Base-by-base conservation (phyloP, 2,329 filamentous ascomycete species). In the Hyphodiscus sp. region DNA sequence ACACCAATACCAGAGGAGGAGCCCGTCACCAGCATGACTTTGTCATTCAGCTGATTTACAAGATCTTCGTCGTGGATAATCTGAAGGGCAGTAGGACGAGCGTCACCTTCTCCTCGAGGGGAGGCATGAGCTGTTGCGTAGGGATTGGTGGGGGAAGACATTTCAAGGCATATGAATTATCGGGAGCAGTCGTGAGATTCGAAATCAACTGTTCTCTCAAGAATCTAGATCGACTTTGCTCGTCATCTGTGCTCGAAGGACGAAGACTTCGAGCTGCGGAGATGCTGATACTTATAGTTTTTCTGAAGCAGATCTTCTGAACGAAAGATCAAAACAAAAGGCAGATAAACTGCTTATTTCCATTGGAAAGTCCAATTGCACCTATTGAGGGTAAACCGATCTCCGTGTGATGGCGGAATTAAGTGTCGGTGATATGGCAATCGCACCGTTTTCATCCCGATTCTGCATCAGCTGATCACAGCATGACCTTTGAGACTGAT, bases 201-300 rank as follows among this genome's bases (percentile, higher is more conserved):
- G 16, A 38, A 38, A 10, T 26, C 23, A n/a, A 13, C 13, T 38
- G 33, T 38, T 13, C 11, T 38, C 4, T 8, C 11, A 38, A 13
- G 11, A 38, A 38, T n/a, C 13, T 38, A 26, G 23, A 26, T 38
- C 5, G 11, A 38, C 2, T 13, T 38, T 38, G 33, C 16, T 13
- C 33, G 11, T 38, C 33, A 6, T n/a, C 16, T 13, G 11, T 13
- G 16, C 33, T 38, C 16, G 33, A 38, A 13, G 33, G 4, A n/a
- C 33, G 33, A 38, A 10, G 11, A 13, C 11, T 38, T 38, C 60
- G 72, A 16, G 63, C 77, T 50, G 80, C 79, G 15, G 69, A 71
- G 26, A 64, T 65, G 1, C 78, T 76, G 3, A 77, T 78, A 1
- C 69, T 83, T 38, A 65, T 68, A 10, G 65, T 76, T 3, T 67